A percentile compares a stretch with the other conserved stretches of the same genome.
phyloP scores from a whole-genome alignment of 2,329 filamentous ascomycete species.

The Orbilia ellipsospora region DNA sequence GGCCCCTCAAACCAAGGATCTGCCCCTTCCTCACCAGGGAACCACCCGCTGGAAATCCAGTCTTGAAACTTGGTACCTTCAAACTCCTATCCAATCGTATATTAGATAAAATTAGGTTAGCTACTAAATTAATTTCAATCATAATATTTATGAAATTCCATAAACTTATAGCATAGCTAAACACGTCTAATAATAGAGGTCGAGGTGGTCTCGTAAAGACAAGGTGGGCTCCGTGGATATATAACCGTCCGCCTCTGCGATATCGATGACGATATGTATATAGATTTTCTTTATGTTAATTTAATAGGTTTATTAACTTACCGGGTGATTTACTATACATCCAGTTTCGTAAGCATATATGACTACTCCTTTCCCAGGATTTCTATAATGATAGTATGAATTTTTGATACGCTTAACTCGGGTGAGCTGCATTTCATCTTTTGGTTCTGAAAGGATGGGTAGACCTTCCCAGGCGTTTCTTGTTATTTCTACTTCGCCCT shows the following conservation, averaged over 20 bases:
- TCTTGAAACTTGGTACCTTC: conserved; percentile 8
- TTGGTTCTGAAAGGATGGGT: conserved; percentile 1
- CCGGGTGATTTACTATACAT: background rate
- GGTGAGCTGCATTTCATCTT: background rate
- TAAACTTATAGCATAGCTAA: no score
- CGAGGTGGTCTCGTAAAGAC: no score
- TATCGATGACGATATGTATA: no score
- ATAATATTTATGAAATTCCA: no score
- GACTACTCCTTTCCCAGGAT: conserved; percentile 15
- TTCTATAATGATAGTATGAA: conserved; percentile 18
- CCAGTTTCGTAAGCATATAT: conserved; percentile 8
- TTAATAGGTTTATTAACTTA: background rate
- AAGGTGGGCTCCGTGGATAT: no score
- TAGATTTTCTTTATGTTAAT: no score
- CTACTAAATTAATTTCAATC: no score
- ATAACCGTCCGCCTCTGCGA: no score
- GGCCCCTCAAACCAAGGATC: background rate
- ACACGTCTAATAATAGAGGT: no score
- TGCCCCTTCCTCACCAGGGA: conserved; percentile 4
- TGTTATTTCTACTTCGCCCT: conserved; percentile 11
- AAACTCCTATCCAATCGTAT: conserved; percentile 1
- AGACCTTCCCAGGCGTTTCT: background rate
- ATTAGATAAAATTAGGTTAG: no score
- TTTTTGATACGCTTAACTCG: background rate
- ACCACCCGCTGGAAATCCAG: conserved; percentile 3